Evolutionary conservation across 1,284 basidiomycete genomes (phyloP), one percentile per base, ranked within the genome.

Genomic region (Meripilus lineatus): DNA sequence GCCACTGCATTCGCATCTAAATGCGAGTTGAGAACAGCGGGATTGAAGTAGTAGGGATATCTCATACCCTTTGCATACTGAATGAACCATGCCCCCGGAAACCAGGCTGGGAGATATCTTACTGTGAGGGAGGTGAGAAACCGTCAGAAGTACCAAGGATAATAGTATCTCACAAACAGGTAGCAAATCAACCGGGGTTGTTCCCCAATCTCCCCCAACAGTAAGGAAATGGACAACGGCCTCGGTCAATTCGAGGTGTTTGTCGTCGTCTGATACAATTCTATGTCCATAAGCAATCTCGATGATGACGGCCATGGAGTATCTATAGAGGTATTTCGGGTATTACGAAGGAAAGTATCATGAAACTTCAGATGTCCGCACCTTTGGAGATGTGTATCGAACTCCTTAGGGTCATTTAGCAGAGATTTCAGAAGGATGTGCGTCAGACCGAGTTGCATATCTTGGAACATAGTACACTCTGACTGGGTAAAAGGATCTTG

Each of bases 81-180:
- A 32, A 52, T 50, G 48, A 57, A 58, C 54, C 52, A 54, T 18
- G 55, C 54, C 15, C 58, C 56, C 8, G 58, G 58, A n/a, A n/a
- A n/a, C n/a, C n/a, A n/a, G n/a, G n/a, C n/a, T n/a, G n/a, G n/a
- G n/a, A n/a, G n/a, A n/a, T 35, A 58, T 50, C 58, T n/a, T n/a
- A n/a, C n/a, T 56, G 58, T 35, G 44, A 40, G 2, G 58, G 58
- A 4, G 57, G 38, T 11, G 13, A 23, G n/a, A 13, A 25, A 22
- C 2, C n/a, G 18, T 18, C n/a, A n/a, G n/a, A n/a, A n/a, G n/a
- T n/a, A n/a, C n/a, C n/a, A n/a, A 36, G 17, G 26, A 32, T 23
- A 33, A 40, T 25, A 26, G 32, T 32, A 10, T 46, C 53, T 38
- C 22, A 58, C 56, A 42, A 30, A 43, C 40, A 1, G 56, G 56